A percentile compares a stretch with the other conserved stretches of the same genome.
phyloP scores from a whole-genome alignment of 2,329 filamentous ascomycete genomes.

The Blastomyces silverae region DNA sequence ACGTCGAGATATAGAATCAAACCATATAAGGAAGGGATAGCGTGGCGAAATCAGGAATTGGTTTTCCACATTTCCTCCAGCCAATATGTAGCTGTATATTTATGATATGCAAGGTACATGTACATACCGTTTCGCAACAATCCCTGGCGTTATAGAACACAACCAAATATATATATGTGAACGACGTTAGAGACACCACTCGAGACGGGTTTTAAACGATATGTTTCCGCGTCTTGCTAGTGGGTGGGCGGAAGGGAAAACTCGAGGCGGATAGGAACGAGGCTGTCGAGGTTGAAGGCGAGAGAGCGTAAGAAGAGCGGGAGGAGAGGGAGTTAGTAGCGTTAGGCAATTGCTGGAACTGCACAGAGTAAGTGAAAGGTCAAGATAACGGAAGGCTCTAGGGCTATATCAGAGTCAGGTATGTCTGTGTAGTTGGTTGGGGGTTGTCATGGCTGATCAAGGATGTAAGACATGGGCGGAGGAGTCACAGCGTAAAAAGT shows the following conservation, averaged over 20 bases:
- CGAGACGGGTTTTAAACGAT: background rate
- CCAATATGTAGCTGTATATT: background rate
- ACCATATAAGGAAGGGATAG: background rate
- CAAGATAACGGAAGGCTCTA: background rate
- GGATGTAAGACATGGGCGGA: constrained; percentile 18
- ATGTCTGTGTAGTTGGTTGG: background rate
- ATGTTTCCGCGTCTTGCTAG: background rate
- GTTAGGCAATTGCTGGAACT: constrained; percentile 12
- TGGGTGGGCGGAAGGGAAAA: constrained; percentile 3
- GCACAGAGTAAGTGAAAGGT: background rate
- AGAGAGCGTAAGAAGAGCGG: background rate
- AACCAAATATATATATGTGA: background rate
- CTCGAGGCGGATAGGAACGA: constrained; percentile 2
- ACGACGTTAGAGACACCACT: background rate
- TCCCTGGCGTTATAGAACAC: background rate
- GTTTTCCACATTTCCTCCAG: constrained; percentile 1
- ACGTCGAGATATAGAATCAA: background rate
- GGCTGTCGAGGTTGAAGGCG: background rate
- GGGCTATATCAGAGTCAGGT: constrained; percentile 6
- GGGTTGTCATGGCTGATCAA: constrained; percentile 19
- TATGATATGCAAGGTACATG: background rate
- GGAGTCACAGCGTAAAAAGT: constrained; percentile 15
- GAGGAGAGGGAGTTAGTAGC: background rate
- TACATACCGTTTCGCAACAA: constrained; percentile 5
- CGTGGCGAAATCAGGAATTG: background rate